These are phyloP conservation scores for Eucalyptus rudis DNA, from an alignment of 345 rosid genomes.

Conservation along the genomic window DNA sequence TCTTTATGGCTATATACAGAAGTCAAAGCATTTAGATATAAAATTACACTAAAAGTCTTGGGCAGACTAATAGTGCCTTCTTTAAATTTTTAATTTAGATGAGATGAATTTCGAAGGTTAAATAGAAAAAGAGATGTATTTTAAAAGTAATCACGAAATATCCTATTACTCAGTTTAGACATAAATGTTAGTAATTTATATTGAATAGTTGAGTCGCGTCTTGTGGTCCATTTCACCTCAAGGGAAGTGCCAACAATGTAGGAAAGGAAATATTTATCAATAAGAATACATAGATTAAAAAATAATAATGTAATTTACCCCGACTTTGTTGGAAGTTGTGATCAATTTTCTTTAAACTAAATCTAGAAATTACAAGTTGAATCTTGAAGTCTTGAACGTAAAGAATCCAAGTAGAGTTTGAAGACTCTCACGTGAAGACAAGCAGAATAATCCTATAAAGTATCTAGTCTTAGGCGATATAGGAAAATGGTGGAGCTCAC, in stretches of 20 bases:
- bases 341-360: background rate
- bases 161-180: background rate
- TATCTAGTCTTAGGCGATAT: background rate
- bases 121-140: background rate
- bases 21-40: background rate
- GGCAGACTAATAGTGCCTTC: background rate
- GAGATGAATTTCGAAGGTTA: background rate
- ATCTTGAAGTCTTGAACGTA: background rate
- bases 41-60: background rate
- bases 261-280: background rate
- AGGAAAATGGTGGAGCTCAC: background rate
- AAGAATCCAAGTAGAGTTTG: background rate
- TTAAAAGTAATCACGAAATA: background rate
- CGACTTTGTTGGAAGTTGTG: background rate
- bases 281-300: background rate
- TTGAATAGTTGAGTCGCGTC: background rate
- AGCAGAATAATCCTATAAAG: background rate
- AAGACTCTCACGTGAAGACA: background rate
- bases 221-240: background rate
- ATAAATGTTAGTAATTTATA: background rate
- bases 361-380: background rate
- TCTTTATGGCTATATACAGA: background rate
- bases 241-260: background rate
- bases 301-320: background rate
- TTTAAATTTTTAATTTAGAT: background rate